Percentiles rank a stretch among this genome's conserved stretches.
phyloP scores from a whole-genome alignment of 1,284 basidiomycete species.

The Pholiota adiposa region DNA sequence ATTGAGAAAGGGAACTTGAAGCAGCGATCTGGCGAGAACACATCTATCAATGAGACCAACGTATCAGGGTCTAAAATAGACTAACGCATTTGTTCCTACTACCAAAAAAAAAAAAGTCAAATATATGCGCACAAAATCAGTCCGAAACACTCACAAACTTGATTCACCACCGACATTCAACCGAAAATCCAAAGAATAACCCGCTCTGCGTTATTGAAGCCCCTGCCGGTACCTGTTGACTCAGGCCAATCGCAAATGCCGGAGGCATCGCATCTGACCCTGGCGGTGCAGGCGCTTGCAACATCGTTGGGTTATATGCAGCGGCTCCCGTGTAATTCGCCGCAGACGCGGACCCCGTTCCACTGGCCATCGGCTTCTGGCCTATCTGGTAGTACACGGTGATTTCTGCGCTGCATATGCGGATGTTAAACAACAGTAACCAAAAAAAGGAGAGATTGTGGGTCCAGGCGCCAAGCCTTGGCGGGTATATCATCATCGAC shows the following conservation, averaged over 20 bases:
- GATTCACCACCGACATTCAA: conserved; percentile 75
- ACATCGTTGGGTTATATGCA: conserved; percentile 46
- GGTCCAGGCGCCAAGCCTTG: background rate
- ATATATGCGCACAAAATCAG: conserved; percentile 3
- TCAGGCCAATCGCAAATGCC: conserved; percentile 45
- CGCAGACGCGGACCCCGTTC: background rate
- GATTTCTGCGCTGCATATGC: background rate
- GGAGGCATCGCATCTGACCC: conserved; percentile 38
- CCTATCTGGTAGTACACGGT: background rate
- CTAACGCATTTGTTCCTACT: conserved; percentile 61
- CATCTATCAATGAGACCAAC: background rate
- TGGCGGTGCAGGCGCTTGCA: conserved; percentile 48
- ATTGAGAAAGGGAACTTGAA: conserved; percentile 74
- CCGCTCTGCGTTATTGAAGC: conserved; percentile 58
- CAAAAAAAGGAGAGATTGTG: background rate
- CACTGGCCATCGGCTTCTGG: background rate
- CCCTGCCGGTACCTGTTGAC: conserved; percentile 39
- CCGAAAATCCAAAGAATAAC: conserved; percentile 70
- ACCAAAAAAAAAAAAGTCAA: background rate
- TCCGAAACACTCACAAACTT: conserved; percentile 56
- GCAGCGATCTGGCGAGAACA: conserved; percentile 38
- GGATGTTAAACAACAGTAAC: background rate
- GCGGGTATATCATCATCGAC: background rate
- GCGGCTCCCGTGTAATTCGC: background rate
- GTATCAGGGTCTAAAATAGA: conserved; percentile 4